Conservation (phyloP, 495 filamentous ascomycete genomes). For the Hypomontagnella monticulosa region DNA sequence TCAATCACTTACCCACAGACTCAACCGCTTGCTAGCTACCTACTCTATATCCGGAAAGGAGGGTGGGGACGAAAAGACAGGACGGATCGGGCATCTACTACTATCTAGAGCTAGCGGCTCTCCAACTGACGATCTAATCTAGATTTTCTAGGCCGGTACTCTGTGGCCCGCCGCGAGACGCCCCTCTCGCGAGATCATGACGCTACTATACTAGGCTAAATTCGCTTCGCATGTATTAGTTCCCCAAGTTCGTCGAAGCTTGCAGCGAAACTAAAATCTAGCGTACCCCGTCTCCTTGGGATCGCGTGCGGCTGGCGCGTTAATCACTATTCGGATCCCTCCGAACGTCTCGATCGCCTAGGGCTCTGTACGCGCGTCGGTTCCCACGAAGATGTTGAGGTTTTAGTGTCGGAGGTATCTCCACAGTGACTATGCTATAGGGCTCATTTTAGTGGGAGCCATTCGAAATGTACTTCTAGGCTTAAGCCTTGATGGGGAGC, state of each 20-base stretch:
- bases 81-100: slow-evolving; percentile 27
- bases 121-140: slow-evolving; percentile 26
- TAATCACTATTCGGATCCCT: slow-evolving; percentile 38
- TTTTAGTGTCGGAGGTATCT: not conserved
- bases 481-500: not conserved
- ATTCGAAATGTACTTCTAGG: not conserved
- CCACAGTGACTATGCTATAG: not conserved
- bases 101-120: slow-evolving; percentile 27
- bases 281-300: slow-evolving; percentile 35
- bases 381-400: slow-evolving; percentile 8
- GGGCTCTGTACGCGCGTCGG: slow-evolving; percentile 30
- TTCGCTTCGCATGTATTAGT: slow-evolving; percentile 14
- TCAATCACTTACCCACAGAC: slow-evolving; percentile 10
- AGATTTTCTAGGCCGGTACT: slow-evolving; percentile 14
- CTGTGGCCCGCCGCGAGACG: slow-evolving; percentile 18
- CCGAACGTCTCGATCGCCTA: slow-evolving; percentile 31
- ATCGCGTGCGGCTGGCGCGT: slow-evolving; percentile 41
- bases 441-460: not conserved
- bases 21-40: slow-evolving; percentile 10
- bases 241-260: slow-evolving; percentile 13
- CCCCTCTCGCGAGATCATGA: slow-evolving; percentile 19
- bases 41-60: slow-evolving; percentile 7
- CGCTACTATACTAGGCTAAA: slow-evolving; percentile 39
- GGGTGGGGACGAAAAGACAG: slow-evolving; percentile 15
- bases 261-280: slow-evolving; percentile 30